Evolutionary conservation across 805 yeast species (phyloP).

Genomic region (Candida berthetii): DNA sequence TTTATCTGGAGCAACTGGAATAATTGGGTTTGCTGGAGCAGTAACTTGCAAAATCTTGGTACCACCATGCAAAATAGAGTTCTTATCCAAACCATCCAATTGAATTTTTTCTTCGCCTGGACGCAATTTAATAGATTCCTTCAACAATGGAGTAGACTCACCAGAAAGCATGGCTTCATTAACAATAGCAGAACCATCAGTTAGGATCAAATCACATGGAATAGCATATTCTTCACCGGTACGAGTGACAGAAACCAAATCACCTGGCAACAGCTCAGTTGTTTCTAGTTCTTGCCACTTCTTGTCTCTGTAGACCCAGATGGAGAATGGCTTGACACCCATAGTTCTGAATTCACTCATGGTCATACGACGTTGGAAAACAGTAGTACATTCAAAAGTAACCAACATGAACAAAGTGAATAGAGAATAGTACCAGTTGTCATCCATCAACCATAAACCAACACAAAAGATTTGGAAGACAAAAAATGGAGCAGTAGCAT

Average conservation of each 20-base stretch:
- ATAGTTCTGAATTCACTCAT: constrained; percentile 93
- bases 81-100: constrained; percentile 81
- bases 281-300: constrained; percentile 70
- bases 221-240: constrained; percentile 87
- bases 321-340: constrained; percentile 90
- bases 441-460: constrained; percentile 93
- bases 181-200: constrained; percentile 90
- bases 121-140: constrained; percentile 84
- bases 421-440: constrained; percentile 91
- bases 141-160: constrained; percentile 93
- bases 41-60: constrained; percentile 93
- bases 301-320: constrained; percentile 64
- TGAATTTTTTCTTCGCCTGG: constrained; percentile 64
- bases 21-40: constrained; percentile 43
- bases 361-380: constrained; percentile 91
- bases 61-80: constrained; percentile 89
- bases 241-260: constrained; percentile 80
- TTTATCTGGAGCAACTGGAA: constrained; percentile 66
- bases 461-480: constrained; percentile 96
- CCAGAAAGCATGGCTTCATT: constrained; percentile 99
- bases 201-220: constrained; percentile 85
- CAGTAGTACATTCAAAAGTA: constrained; percentile 90
- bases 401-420: constrained; percentile 90
- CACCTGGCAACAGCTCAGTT: constrained; percentile 83
- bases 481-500: constrained; percentile 96